A percentile compares a stretch with the other conserved stretches of the same genome.
phyloP scores from a whole-genome alignment of 371 early-diverging fungal genomes.

The Mortierella sp. region DNA sequence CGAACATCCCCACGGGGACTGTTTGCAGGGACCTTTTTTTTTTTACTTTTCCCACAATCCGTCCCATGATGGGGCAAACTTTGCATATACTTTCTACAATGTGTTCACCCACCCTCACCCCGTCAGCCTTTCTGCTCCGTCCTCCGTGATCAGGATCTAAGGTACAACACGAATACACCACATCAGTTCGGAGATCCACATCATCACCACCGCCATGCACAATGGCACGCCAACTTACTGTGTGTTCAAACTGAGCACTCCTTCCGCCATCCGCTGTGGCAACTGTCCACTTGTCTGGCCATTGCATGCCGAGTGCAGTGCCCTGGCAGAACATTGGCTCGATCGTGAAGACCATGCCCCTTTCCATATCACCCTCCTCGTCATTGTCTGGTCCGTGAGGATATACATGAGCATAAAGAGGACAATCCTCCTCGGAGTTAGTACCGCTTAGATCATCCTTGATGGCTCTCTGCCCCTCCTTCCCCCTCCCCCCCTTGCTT shows the following conservation, averaged over 20 bases:
- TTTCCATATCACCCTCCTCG: conserved; percentile 71
- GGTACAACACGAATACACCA: background rate
- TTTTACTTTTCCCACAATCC: no score
- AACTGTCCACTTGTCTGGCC: conserved; percentile 93
- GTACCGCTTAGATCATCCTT: background rate
- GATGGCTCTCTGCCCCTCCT: background rate
- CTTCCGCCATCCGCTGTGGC: conserved; percentile 84
- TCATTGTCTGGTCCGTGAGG: conserved; percentile 56
- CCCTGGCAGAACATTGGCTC: conserved; percentile 92
- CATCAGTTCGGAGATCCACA: no score
- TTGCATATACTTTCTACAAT: background rate
- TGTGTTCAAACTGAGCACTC: conserved; percentile 93
- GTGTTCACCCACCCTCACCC: conserved; percentile 11
- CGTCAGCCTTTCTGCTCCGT: conserved; percentile 81
- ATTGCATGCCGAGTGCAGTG: conserved; percentile 68
- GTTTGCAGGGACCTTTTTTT: no score
- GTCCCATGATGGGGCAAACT: no score
- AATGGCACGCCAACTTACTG: conserved; percentile 52
- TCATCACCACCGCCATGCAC: no score
- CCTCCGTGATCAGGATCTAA: conserved; percentile 69
- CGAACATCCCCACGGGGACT: no score
- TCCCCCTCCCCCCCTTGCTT: background rate
- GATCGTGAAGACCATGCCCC: conserved; percentile 88
- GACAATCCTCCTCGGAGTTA: no score
- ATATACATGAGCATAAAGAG: no score